phyloP scores from a whole-genome alignment of 2,329 filamentous ascomycete species.

The Hymenoscyphus fructigenus region DNA sequence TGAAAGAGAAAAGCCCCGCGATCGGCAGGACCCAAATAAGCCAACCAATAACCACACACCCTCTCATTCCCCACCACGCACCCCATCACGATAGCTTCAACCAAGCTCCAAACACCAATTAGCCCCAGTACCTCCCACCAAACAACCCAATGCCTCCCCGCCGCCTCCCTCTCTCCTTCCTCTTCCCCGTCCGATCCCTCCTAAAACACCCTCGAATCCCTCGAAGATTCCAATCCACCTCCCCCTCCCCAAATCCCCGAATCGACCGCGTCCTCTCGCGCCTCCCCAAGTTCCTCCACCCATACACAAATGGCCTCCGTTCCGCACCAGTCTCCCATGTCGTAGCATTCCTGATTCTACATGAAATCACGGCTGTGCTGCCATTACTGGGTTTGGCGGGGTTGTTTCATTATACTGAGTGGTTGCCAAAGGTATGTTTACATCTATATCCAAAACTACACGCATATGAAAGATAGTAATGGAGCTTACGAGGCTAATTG shows the following conservation, averaged over 20 bases:
- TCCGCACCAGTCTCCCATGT: constrained; percentile 80
- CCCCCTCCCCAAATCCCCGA: constrained; percentile 11
- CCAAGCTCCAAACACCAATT: too few species aligned
- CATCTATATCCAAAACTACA: background rate
- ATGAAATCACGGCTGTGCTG: constrained; percentile 85
- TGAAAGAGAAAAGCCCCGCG: too few species aligned
- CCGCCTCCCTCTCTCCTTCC: background rate
- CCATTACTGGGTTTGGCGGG: constrained; percentile 74
- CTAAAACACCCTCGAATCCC: background rate
- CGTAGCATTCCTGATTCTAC: constrained; percentile 81
- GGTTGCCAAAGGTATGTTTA: constrained; percentile 54
- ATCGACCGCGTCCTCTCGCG: constrained; percentile 29
- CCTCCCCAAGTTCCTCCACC: constrained; percentile 62
- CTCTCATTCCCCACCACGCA: too few species aligned
- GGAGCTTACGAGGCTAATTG: background rate
- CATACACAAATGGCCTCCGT: constrained; percentile 68
- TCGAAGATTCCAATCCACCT: constrained; percentile 4
- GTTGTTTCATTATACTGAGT: constrained; percentile 76
- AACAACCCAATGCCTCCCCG: background rate
- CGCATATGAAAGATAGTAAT: constrained; percentile 25
- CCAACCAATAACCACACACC: too few species aligned
- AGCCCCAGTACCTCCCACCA: background rate
- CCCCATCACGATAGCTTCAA: too few species aligned
- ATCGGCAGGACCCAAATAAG: too few species aligned
- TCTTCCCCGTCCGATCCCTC: background rate